Evolutionary conservation across 1,139 yeast genomes (phyloP).

Genomic region (Candida glucosophila): DNA sequence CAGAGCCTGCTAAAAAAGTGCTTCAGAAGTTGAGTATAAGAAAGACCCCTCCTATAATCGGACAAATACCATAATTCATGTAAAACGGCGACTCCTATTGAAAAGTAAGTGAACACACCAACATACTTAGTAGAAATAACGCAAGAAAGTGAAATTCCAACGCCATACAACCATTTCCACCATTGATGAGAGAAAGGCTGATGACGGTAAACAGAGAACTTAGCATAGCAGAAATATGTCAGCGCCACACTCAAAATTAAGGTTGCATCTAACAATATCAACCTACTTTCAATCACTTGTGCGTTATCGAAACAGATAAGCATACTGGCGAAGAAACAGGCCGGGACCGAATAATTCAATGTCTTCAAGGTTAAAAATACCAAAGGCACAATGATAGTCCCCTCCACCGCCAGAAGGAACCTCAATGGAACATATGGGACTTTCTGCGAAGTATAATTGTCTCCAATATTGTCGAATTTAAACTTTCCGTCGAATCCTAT

Average conservation of each 20-base stretch:
- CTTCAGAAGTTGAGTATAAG: slow-evolving; percentile 47
- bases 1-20: slow-evolving; percentile 75
- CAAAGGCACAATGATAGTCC: slow-evolving; percentile 74
- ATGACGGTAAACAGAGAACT: slow-evolving; percentile 65
- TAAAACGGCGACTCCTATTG: slow-evolving; percentile 78
- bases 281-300: slow-evolving; percentile 82
- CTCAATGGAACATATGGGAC: slow-evolving; percentile 91
- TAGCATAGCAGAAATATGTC: slow-evolving; percentile 69
- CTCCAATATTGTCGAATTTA: slow-evolving; percentile 88
- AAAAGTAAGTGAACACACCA: slow-evolving; percentile 83
- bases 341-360: slow-evolving; percentile 67
- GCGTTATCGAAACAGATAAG: slow-evolving; percentile 85
- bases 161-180: slow-evolving; percentile 81
- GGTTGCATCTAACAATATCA: slow-evolving; percentile 87
- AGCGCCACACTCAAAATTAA: slow-evolving; percentile 74
- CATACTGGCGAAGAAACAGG: slow-evolving; percentile 75
- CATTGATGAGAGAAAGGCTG: slow-evolving; percentile 60
- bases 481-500: slow-evolving; percentile 85
- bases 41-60: slow-evolving; percentile 63
- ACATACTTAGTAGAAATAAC: slow-evolving; percentile 94
- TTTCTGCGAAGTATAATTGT: slow-evolving; percentile 60
- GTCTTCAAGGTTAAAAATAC: slow-evolving; percentile 79
- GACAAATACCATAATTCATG: slow-evolving; percentile 83
- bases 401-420: slow-evolving; percentile 71
- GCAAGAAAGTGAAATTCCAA: slow-evolving; percentile 82